Evolutionary conservation across 2,329 filamentous ascomycete species (phyloP), one percentile per base, ranked within the genome.

Genomic region (Clonostachys rosea): DNA sequence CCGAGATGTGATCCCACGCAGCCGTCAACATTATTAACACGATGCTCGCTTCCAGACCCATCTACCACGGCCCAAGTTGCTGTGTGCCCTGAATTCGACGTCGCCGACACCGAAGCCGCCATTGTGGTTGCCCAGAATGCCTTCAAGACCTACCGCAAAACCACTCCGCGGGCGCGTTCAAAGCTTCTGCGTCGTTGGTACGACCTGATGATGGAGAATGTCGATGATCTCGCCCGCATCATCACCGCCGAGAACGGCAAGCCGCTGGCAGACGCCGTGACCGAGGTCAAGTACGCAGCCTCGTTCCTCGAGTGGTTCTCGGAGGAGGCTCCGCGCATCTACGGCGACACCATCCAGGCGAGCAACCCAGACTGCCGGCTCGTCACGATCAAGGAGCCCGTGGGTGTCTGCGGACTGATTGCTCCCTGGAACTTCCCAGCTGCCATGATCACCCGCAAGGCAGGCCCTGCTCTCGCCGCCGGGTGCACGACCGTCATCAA

Each of bases 181-280:
- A 73, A 74, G 48, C 67, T 84, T 57, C 69, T 88, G 42, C 69
- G 81, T 44, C 81, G 78, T 56, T 87, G 83, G 83, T 81, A 82
- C 61, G 75, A 86, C 52, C 69, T 87, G 56, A 81, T 87, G 71
- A 64, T 81, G 45, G 80, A 84, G 45, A 83, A 87, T 55, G 68
- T 72, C 44, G 82, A 85, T 24, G 85, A 88, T 57, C 66, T 89
- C 34, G 84, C 83, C 3, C 80, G 68, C 49, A 69, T 88, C 50
- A 84, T 88, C 59, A 86, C 83, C 20, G 81, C 81, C 69, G 85
- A 88, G 66, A 88, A 87, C 53, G 85, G 85, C 47, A 88, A 88
- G 68, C 79, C 85, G 2, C 58, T 85, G 34, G 74, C 79, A 34
- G 82, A 84, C 56, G 75, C 81, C 13, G 74, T 71, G 55, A 74